Evolutionary conservation across 2,329 filamentous ascomycete genomes (phyloP).

Genomic region (Colletotrichum sp.): DNA sequence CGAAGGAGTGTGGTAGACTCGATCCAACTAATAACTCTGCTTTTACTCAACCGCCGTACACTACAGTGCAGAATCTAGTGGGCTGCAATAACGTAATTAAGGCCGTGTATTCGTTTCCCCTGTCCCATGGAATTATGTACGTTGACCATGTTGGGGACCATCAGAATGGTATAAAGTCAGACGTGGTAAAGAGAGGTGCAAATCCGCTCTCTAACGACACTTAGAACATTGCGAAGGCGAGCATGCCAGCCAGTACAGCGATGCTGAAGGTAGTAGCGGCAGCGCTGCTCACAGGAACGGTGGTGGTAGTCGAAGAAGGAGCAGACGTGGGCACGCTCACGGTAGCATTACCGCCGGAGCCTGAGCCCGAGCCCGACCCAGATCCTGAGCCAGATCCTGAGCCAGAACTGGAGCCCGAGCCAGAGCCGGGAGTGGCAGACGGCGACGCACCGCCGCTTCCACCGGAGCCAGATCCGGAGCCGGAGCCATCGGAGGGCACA

Average conservation of each 20-base stretch:
- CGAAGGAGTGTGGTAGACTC: not conserved
- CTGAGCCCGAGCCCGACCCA: not conserved
- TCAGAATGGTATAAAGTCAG: not conserved
- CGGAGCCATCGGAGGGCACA: conserved; percentile 14
- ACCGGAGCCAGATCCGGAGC: not conserved
- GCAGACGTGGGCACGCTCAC: conserved; percentile 4
- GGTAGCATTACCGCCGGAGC: conserved; percentile 17
- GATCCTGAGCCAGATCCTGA: conserved; percentile 29
- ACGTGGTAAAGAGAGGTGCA: not conserved
- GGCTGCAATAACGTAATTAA: not conserved
- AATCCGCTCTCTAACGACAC: not conserved
- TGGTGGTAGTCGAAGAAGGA: not conserved
- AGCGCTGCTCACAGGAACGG: not conserved
- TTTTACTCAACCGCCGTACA: not conserved
- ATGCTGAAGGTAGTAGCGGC: conserved; percentile 7
- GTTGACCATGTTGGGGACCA: not conserved
- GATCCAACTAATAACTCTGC: not conserved
- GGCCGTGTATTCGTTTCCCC: not conserved
- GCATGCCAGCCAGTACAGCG: conserved; percentile 5
- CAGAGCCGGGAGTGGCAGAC: conserved; percentile 18
- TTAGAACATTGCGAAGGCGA: conserved; percentile 20
- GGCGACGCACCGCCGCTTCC: conserved; percentile 25
- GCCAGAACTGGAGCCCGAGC: conserved; percentile 11
- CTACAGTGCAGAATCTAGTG: not conserved
- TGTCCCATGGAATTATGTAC: not conserved